phyloP scores from a whole-genome alignment of 805 yeast species.

The Nakazawaea siamensis region DNA sequence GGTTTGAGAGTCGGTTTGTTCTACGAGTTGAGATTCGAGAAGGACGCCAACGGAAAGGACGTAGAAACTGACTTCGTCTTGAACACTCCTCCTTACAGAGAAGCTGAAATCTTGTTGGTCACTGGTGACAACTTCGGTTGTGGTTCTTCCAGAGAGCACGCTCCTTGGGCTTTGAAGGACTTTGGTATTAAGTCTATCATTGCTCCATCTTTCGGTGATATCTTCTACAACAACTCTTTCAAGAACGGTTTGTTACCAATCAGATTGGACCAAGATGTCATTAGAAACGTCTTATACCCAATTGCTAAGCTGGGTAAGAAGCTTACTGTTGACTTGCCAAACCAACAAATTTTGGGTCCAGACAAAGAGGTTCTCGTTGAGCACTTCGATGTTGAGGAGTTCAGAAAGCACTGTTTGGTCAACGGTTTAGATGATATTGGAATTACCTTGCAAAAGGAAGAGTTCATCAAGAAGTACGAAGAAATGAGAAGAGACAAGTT shows the following conservation, averaged over 20 bases:
- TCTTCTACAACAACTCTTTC: slow-evolving; percentile 94
- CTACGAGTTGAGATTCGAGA: slow-evolving; percentile 79
- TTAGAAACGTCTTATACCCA: slow-evolving; percentile 66
- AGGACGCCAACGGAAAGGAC: slow-evolving; percentile 62
- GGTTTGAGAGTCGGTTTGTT: slow-evolving; percentile 85
- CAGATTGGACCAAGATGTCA: slow-evolving; percentile 75
- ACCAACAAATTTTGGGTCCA: slow-evolving; percentile 66
- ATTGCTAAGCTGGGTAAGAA: slow-evolving; percentile 66
- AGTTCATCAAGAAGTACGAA: slow-evolving; percentile 67
- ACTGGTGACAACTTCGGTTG: slow-evolving; percentile 98
- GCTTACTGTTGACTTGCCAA: slow-evolving; percentile 77
- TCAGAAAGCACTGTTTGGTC: slow-evolving; percentile 90
- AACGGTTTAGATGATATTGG: slow-evolving; percentile 98
- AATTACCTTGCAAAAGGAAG: slow-evolving; percentile 85
- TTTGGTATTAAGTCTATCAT: slow-evolving; percentile 93
- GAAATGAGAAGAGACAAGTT: slow-evolving; percentile 66
- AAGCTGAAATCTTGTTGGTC: slow-evolving; percentile 77
- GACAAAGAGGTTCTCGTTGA: slow-evolving; percentile 71
- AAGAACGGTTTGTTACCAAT: slow-evolving; percentile 94
- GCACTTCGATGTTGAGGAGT: slow-evolving; percentile 79
- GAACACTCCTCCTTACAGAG: slow-evolving; percentile 75
- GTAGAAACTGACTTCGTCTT: slow-evolving; percentile 84
- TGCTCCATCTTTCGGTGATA: slow-evolving; percentile 98
- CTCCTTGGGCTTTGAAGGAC: slow-evolving; percentile 98
- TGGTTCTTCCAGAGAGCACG: slow-evolving; percentile 98